phyloP scores from a whole-genome alignment of 257 asterid genomes.

The Fraxinus americana region DNA sequence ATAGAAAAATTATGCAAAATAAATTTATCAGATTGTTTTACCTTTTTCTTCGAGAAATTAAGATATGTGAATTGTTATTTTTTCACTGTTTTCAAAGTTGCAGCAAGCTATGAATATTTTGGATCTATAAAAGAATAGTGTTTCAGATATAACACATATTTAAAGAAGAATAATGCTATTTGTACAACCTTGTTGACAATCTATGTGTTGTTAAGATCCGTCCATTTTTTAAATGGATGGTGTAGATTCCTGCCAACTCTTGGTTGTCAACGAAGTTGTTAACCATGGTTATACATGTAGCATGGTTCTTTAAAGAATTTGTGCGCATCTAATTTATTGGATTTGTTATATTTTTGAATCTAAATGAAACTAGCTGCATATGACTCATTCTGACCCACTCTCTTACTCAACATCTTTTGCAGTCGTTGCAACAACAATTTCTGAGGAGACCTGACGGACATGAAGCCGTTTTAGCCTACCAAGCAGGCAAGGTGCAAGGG shows the following conservation, averaged over 20 bases:
- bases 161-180: too few species aligned
- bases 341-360: constrained; percentile 20
- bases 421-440: constrained; percentile 77
- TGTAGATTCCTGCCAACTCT: too few species aligned
- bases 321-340: not conserved
- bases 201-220: too few species aligned
- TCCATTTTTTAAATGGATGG: too few species aligned
- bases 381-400: constrained; percentile 13
- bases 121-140: not conserved
- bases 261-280: too few species aligned
- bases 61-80: not conserved
- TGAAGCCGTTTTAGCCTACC: constrained; percentile 74
- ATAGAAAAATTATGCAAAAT: not conserved
- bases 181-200: too few species aligned
- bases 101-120: not conserved
- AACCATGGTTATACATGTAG: too few species aligned
- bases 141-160: not conserved
- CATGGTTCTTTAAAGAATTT: not conserved
- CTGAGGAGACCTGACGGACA: constrained; percentile 86
- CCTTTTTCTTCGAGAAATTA: too few species aligned
- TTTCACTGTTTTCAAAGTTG: not conserved
- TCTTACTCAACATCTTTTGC: constrained; percentile 32
- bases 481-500: constrained; percentile 72
- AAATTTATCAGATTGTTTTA: too few species aligned
- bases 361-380: constrained; percentile 11